phyloP scores from a whole-genome alignment of 352 stramenopile species.

The Phytophthora meadii region DNA sequence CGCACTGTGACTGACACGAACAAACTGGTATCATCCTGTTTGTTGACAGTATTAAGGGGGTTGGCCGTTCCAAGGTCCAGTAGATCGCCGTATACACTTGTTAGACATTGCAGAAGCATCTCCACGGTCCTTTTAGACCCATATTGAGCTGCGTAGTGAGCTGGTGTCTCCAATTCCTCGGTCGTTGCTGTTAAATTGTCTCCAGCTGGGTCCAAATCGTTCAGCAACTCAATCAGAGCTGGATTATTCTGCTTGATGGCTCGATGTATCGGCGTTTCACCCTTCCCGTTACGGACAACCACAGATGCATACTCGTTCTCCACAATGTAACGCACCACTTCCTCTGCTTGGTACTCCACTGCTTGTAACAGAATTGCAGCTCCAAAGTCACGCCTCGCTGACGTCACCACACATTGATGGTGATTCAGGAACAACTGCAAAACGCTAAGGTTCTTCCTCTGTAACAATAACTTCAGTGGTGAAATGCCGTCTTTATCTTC shows the following conservation, averaged over 20 bases:
- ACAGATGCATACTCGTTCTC: slow-evolving; percentile 32
- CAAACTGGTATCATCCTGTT: slow-evolving; percentile 11
- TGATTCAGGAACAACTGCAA: slow-evolving; percentile 45
- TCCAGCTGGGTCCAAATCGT: slow-evolving; percentile 18
- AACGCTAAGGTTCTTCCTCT: slow-evolving; percentile 16
- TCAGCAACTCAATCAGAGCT: slow-evolving; percentile 22
- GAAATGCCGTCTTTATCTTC: slow-evolving; percentile 20
- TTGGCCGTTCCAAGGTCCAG: slow-evolving; percentile 8
- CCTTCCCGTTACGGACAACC: background rate
- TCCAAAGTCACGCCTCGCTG: slow-evolving; percentile 23
- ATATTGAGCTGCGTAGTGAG: slow-evolving; percentile 27
- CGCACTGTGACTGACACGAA: background rate
- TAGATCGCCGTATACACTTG: slow-evolving; percentile 10
- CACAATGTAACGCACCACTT: slow-evolving; percentile 24
- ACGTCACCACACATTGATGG: slow-evolving; percentile 26
- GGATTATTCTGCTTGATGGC: slow-evolving; percentile 13
- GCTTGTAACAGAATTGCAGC: slow-evolving; percentile 18
- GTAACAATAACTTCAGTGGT: slow-evolving; percentile 11
- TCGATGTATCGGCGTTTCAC: slow-evolving; percentile 31
- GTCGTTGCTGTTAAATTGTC: slow-evolving; percentile 9
- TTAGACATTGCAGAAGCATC: slow-evolving; percentile 21
- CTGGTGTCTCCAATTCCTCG: slow-evolving; percentile 3
- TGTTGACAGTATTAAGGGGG: slow-evolving; percentile 7
- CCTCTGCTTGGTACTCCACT: slow-evolving; percentile 3
- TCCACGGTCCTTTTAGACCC: slow-evolving; percentile 20